A percentile compares a stretch with the other conserved stretches of the same genome.
These are phyloP conservation scores for Talaromyces atroroseus DNA, from an alignment of 2,329 filamentous ascomycete genomes.

Conservation along the genomic window DNA sequence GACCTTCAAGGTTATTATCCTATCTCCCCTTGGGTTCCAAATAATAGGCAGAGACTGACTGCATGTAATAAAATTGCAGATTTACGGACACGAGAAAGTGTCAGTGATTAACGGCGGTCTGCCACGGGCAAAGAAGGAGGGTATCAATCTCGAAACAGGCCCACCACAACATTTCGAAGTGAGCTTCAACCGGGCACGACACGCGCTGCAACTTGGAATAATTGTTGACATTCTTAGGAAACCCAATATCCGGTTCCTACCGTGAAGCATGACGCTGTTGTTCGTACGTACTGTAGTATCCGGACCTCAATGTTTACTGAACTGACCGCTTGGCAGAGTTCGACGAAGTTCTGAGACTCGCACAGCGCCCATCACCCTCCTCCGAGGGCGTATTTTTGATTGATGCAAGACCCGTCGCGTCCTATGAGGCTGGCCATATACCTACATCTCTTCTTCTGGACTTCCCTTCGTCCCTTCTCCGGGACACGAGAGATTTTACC, in stretches of 20 bases:
- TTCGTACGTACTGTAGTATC: background rate
- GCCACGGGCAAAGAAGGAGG: background rate
- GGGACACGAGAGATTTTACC: background rate
- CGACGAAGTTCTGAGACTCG: background rate
- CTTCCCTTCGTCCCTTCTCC: background rate
- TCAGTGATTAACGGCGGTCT: conserved; percentile 1
- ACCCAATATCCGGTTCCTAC: background rate
- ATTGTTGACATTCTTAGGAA: background rate
- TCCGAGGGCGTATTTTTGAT: background rate
- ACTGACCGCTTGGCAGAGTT: background rate
- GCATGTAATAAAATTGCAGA: background rate
- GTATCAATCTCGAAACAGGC: background rate
- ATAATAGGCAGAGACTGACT: background rate
- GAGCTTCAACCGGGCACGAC: background rate
- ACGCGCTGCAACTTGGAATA: background rate
- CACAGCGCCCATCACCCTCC: background rate
- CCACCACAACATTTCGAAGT: background rate
- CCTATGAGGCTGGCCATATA: conserved; percentile 1
- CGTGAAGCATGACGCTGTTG: background rate
- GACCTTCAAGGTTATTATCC: background rate
- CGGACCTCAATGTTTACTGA: background rate
- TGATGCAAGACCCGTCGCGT: background rate
- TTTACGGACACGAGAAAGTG: conserved; percentile 1
- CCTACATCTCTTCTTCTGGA: conserved; percentile 1
- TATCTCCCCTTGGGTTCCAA: background rate